Conservation (phyloP, 2,329 filamentous ascomycete genomes). For the Chrysosporium queenslandicum region DNA sequence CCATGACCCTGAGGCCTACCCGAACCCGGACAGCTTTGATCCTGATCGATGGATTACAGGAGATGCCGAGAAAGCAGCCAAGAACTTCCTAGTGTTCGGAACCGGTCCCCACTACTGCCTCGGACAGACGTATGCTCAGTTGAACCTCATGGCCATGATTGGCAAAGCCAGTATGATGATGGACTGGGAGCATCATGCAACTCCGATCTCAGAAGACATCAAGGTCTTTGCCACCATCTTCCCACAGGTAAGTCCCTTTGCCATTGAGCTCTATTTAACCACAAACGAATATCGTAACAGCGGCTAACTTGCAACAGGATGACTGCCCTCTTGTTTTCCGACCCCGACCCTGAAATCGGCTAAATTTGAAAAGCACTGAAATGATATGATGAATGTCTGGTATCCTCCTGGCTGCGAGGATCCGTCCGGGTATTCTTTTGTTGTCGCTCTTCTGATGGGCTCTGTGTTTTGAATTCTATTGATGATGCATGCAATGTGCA, state of each 20-base stretch:
- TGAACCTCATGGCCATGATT: conserved; percentile 80
- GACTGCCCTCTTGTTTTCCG: conserved; percentile 71
- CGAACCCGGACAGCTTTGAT: conserved; percentile 77
- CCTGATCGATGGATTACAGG: conserved; percentile 87
- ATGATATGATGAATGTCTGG: conserved; percentile 6
- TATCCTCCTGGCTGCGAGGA: conserved; percentile 5
- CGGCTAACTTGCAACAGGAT: conserved; percentile 46
- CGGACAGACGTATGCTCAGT: conserved; percentile 80
- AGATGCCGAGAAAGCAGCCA: conserved; percentile 78
- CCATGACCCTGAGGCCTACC: conserved; percentile 85
- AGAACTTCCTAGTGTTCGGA: conserved; percentile 96
- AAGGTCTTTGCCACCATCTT: conserved; percentile 98
- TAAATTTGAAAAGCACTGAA: background rate
- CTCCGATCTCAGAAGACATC: conserved; percentile 79
- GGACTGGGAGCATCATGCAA: conserved; percentile 83
- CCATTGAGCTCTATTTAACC: conserved; percentile 9
- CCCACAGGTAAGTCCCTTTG: conserved; percentile 62
- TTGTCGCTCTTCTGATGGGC: background rate
- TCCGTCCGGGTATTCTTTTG: background rate
- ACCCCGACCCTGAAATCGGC: conserved; percentile 30
- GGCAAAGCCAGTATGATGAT: conserved; percentile 80
- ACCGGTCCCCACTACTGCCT: conserved; percentile 94
- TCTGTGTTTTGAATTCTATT: background rate
- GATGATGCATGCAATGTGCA: background rate
- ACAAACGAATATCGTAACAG: no score